Conservation (phyloP, 306 rosid genomes). For the Quercus cerris region DNA sequence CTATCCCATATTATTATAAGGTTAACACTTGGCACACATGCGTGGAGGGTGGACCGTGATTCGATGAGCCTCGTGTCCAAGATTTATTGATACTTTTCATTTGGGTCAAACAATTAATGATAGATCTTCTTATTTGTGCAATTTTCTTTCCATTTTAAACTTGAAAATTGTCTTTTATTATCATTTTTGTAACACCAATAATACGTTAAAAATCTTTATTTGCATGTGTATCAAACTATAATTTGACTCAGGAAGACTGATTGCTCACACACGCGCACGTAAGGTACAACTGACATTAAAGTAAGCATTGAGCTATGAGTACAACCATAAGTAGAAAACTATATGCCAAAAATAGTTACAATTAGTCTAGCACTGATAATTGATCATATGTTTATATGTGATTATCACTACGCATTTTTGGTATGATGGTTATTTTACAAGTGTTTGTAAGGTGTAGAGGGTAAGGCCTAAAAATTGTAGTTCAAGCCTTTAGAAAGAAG, state of each 20-base stretch:
- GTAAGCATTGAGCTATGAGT: too few relatives aligned
- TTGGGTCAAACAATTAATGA: too few relatives aligned
- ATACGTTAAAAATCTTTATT: too few relatives aligned
- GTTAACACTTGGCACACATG: neutral
- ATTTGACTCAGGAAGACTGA: neutral
- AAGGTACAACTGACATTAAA: too few relatives aligned
- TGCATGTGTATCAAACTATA: neutral
- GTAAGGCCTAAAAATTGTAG: rapidly evolving
- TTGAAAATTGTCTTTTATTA: neutral
- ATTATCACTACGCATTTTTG: rapidly evolving
- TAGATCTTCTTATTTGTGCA: neutral
- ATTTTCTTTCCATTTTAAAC: neutral
- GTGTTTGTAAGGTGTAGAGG: rapidly evolving
- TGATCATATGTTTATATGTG: too few relatives aligned
- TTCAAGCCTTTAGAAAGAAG: too few relatives aligned
- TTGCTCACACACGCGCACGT: too few relatives aligned
- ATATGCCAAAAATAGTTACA: too few relatives aligned
- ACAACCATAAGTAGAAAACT: too few relatives aligned
- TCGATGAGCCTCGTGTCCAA: neutral
- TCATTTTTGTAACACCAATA: neutral
- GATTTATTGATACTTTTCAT: neutral
- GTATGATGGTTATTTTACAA: rapidly evolving
- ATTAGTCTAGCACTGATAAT: too few relatives aligned
- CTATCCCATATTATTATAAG: neutral
- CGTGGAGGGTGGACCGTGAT: neutral